These are phyloP conservation scores for Boletus tomentosulus DNA, from an alignment of 768 basidiomycete species.

Conservation along the genomic window DNA sequence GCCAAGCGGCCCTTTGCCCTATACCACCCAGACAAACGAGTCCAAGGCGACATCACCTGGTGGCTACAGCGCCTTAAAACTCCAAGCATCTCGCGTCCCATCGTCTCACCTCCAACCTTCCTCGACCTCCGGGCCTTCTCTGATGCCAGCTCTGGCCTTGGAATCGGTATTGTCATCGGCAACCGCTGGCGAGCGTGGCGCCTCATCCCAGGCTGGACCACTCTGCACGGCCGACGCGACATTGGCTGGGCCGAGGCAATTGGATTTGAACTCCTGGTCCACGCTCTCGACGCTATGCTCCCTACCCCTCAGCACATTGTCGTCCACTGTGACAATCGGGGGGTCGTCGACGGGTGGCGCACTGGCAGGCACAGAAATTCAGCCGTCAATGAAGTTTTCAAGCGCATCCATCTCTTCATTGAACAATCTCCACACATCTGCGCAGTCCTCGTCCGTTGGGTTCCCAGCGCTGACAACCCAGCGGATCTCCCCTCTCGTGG, in stretches of 20 bases:
- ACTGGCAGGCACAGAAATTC: too few relatives aligned
- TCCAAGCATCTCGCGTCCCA: too few relatives aligned
- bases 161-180: neutral
- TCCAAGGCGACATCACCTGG: neutral
- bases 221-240: fast-evolving
- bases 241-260: neutral
- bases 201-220: neutral
- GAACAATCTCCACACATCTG: neutral
- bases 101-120: neutral
- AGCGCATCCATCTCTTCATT: too few relatives aligned
- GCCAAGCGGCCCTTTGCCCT: slow-evolving; percentile 37
- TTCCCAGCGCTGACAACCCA: neutral
- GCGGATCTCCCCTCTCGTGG: neutral
- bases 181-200: neutral
- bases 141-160: neutral
- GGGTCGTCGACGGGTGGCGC: neutral
- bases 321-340: neutral
- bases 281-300: neutral
- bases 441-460: neutral
- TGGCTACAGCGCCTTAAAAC: neutral
- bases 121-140: neutral
- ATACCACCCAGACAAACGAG: neutral
- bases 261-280: neutral
- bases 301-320: neutral
- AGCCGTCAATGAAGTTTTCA: too few relatives aligned